Evolutionary conservation across 148 eudicot genomes (phyloP), one percentile per base, ranked within the genome.

Genomic region (Amaranthus cruentus): DNA sequence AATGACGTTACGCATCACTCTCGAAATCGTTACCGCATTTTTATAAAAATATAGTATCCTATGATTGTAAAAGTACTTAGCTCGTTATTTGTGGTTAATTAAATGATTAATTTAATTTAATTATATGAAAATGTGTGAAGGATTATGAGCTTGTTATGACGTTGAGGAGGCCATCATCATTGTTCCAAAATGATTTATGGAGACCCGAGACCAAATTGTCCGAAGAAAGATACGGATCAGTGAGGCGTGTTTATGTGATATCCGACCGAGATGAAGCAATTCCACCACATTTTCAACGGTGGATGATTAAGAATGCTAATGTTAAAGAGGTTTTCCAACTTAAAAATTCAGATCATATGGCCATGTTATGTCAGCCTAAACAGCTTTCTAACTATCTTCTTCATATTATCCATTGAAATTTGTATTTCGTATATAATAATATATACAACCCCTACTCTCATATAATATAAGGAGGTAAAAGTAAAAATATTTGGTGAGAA

Each of bases 321-420:
- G 83, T 79, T 1, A 57, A 79, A 14, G 84, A 84, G 50, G 87
- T 86, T 67, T 76, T 66, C 12, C 65, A 64, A 69, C 85, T 88
- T 47, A 47, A 60, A 11, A 68, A 59, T 44, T 64, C 89, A 13
- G 90, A 85, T 73, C 89, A 86, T 56, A 88, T 90, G 96, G 69
- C 83, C 6, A 90, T 86, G 96, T 52, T 82, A 3, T 73, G 86
- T 5, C 68, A 69, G 68, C 90, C 89, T 4, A 58, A 78, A 12
- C 69, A 78, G n/a, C 78, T 88, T 4, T 83, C 66, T 62, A 4
- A 75, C 13, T 79, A 77, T 50, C 82, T 88, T 42, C 21, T 70
- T 28, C 38, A 28, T 2, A 28, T 28, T 28, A 28, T 28, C 38
- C 38, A 28, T 28, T 28, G 38, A 28, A 28, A 28, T 28, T 28